Percentiles rank a stretch among this genome's conserved stretches.
These are phyloP conservation scores for Microdochium trichocladiopsis DNA, from an alignment of 2,329 filamentous ascomycete species.

Conservation along the genomic window DNA sequence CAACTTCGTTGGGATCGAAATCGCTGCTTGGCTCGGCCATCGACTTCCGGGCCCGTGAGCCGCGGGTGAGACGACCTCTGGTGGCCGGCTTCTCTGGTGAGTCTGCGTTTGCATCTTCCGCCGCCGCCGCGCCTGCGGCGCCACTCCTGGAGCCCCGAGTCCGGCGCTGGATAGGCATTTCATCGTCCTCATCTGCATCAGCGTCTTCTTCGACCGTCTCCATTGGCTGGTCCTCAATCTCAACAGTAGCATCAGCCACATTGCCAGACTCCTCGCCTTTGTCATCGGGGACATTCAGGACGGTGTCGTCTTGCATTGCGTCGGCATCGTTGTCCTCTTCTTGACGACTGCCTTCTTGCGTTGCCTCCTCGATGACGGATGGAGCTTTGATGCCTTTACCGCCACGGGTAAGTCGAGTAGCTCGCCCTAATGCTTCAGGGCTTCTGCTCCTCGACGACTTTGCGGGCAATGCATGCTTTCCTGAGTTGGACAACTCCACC, in stretches of 20 bases:
- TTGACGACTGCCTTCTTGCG: constrained; percentile 40
- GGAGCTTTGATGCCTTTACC: constrained; percentile 42
- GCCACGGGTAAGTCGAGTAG: constrained; percentile 37
- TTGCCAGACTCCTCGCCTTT: constrained; percentile 19
- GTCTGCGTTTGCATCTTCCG: constrained; percentile 13
- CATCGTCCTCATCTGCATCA: constrained; percentile 36
- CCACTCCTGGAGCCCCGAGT: constrained; percentile 26
- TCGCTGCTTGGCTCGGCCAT: constrained; percentile 51
- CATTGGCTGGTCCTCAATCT: constrained; percentile 18
- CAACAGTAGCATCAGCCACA: constrained; percentile 14
- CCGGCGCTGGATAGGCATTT: constrained; percentile 38
- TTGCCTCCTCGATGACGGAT: constrained; percentile 42
- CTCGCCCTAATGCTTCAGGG: constrained; percentile 41
- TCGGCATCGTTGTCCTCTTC: constrained; percentile 10
- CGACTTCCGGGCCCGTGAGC: constrained; percentile 36
- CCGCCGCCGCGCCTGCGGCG: constrained; percentile 7
- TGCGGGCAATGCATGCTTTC: constrained; percentile 44
- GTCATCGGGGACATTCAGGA: constrained; percentile 2
- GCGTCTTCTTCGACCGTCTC: constrained; percentile 23
- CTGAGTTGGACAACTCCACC: constrained; percentile 53
- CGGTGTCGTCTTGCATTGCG: constrained; percentile 2
- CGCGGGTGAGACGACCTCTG: constrained; percentile 41
- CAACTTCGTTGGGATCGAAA: constrained; percentile 54
- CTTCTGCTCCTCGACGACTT: constrained; percentile 46
- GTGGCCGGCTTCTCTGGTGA: constrained; percentile 19